Evolutionary conservation across 805 yeast genomes (phyloP).

Genomic region (Candida gorgasii): DNA sequence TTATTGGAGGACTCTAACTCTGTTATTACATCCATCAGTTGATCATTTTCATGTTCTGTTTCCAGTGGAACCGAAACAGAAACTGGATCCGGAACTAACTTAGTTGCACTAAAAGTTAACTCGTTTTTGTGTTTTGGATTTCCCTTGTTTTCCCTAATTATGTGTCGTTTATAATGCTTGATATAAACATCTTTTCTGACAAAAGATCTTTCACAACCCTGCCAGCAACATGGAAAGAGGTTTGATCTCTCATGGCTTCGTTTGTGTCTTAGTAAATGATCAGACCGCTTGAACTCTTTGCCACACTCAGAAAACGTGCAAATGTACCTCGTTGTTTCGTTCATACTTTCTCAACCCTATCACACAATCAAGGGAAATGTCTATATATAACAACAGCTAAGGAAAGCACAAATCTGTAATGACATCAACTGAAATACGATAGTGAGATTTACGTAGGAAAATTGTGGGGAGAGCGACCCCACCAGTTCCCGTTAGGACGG

Average conservation of each 20-base stretch:
- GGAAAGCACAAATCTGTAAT: too few species aligned
- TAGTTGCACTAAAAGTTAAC: neutral
- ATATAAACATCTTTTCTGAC: conserved; percentile 22
- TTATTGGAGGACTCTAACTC: too few species aligned
- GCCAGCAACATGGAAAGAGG: conserved; percentile 18
- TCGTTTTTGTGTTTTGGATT: neutral
- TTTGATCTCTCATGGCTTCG: conserved; percentile 43
- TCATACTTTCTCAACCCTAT: too few species aligned
- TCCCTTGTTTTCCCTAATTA: conserved; percentile 4
- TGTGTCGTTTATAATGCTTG: conserved; percentile 18
- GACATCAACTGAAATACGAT: neutral
- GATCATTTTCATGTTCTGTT: too few species aligned
- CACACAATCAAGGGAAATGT: too few species aligned
- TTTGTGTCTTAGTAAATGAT: conserved; percentile 60
- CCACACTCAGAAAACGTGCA: neutral
- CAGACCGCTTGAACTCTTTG: conserved; percentile 49
- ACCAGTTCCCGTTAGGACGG: neutral
- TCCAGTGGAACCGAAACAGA: neutral
- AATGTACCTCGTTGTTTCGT: neutral
- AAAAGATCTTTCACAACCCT: conserved; percentile 20
- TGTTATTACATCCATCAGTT: too few species aligned
- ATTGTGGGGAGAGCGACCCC: neutral
- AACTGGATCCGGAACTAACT: neutral
- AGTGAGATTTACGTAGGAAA: neutral
- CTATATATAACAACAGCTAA: too few species aligned